A percentile compares a stretch with the other conserved stretches of the same genome.
Evolutionary conservation across 164 flowering plant genomes (phyloP).

Genomic region (Malania oleifera): DNA sequence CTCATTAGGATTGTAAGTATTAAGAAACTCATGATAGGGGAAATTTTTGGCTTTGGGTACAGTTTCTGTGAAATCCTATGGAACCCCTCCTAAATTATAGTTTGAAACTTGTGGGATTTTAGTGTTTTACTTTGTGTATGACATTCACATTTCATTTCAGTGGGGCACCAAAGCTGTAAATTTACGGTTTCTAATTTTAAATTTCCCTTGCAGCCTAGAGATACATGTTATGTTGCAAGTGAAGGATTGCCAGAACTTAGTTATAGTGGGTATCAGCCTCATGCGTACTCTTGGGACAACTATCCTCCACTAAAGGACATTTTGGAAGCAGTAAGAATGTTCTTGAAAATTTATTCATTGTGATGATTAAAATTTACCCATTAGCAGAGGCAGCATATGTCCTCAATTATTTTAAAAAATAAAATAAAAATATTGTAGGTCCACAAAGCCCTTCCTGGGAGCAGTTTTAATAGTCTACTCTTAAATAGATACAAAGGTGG

Average conservation of each 20-base stretch:
- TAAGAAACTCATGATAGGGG: too few relatives aligned
- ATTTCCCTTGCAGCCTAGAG: constrained; percentile 64
- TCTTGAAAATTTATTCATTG: not conserved
- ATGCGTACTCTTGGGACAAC: constrained; percentile 79
- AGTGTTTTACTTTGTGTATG: not conserved
- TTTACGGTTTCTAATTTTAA: not conserved
- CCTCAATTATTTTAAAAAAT: not conserved
- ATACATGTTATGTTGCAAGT: constrained; percentile 77
- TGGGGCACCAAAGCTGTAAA: not conserved
- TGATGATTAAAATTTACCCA: not conserved
- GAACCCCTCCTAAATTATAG: not conserved
- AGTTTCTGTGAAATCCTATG: not conserved
- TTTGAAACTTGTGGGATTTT: not conserved
- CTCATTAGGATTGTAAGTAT: too few relatives aligned
- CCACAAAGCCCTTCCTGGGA: constrained; percentile 75
- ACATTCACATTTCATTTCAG: not conserved
- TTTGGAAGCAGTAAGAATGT: constrained; percentile 48
- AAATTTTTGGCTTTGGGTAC: not conserved
- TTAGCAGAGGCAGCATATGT: not conserved
- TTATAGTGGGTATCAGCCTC: constrained; percentile 86
- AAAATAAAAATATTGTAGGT: constrained; percentile 65
- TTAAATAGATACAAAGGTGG: constrained; percentile 84
- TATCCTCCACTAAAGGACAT: constrained; percentile 67
- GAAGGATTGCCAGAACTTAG: constrained; percentile 55
- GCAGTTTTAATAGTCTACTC: constrained; percentile 78